Evolutionary conservation across 1,139 yeast genomes (phyloP).

Genomic region (Yamadazyma taylorii): DNA sequence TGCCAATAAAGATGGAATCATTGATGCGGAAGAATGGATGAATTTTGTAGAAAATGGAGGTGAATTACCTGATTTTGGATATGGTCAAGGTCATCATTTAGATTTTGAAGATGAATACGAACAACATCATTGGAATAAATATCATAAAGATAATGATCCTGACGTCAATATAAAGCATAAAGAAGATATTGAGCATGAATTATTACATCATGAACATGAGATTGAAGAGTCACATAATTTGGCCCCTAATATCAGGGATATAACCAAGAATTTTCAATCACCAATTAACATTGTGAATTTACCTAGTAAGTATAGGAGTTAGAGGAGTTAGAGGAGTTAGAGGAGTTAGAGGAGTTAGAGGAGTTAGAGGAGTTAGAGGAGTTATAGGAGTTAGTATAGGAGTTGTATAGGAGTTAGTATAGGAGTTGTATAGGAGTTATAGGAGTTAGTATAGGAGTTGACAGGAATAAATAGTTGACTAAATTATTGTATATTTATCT

Average conservation of each 20-base stretch:
- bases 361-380: too few species aligned
- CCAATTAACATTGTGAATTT: constrained; percentile 39
- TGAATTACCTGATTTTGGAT: constrained; percentile 86
- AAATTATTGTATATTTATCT: too few species aligned
- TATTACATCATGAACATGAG: constrained; percentile 83
- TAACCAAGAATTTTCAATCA: constrained; percentile 29
- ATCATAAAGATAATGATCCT: constrained; percentile 80
- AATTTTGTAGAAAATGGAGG: constrained; percentile 63
- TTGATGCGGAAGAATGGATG: constrained; percentile 71
- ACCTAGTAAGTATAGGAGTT: constrained; percentile 30
- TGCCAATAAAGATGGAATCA: constrained; percentile 60
- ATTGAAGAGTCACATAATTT: constrained; percentile 65
- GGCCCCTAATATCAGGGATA: constrained; percentile 43
- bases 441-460: too few species aligned
- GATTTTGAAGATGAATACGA: constrained; percentile 94
- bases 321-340: too few species aligned
- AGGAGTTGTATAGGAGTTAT: too few species aligned
- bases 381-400: too few species aligned
- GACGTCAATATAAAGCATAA: constrained; percentile 77
- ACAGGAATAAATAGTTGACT: too few species aligned
- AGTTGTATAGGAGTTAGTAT: too few species aligned
- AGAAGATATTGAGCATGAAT: constrained; percentile 88
- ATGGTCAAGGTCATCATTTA: constrained; percentile 96
- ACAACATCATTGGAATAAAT: constrained; percentile 90
- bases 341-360: too few species aligned